Percentiles rank a stretch among this genome's conserved stretches.
Conservation (phyloP, 2,329 filamentous ascomycete genomes). For the Stagonosporopsis tanaceti region DNA sequence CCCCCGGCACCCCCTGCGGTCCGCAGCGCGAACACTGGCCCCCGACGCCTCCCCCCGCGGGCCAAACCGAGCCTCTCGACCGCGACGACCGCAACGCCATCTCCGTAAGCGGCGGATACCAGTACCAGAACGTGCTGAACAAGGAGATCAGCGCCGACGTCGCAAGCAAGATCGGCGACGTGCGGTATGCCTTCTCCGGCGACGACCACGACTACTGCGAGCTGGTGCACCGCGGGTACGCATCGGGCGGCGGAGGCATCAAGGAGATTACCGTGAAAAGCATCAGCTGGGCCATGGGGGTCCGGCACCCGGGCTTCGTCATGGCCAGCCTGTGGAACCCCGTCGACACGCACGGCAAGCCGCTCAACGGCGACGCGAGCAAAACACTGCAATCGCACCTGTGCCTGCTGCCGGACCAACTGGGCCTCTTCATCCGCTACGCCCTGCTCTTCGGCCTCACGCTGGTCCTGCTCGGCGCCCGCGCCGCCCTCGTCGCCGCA, state of each 20-base stretch:
- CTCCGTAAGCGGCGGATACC: slow-evolving; percentile 79
- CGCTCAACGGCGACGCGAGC: slow-evolving; percentile 49
- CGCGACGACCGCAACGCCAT: slow-evolving; percentile 80
- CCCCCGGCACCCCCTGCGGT: slow-evolving; percentile 84
- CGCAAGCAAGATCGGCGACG: slow-evolving; percentile 78
- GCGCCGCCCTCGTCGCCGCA: slow-evolving; percentile 51
- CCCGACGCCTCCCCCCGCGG: slow-evolving; percentile 68
- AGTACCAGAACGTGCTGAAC: slow-evolving; percentile 94
- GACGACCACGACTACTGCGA: slow-evolving; percentile 99
- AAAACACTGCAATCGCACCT: slow-evolving; percentile 84
- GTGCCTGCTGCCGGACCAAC: slow-evolving; percentile 88
- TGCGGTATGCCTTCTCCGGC: slow-evolving; percentile 88
- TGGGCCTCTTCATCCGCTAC: slow-evolving; percentile 85
- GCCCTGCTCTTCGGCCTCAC: slow-evolving; percentile 67
- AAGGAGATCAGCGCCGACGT: slow-evolving; percentile 78
- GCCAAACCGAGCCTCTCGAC: slow-evolving; percentile 62
- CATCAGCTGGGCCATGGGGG: slow-evolving; percentile 95
- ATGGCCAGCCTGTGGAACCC: slow-evolving; percentile 94
- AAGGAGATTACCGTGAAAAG: slow-evolving; percentile 94
- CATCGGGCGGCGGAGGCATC: slow-evolving; percentile 64
- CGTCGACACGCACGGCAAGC: slow-evolving; percentile 64
- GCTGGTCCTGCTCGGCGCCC: slow-evolving; percentile 56
- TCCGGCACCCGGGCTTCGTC: slow-evolving; percentile 84
- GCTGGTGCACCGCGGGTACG: slow-evolving; percentile 75
- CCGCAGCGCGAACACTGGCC: slow-evolving; percentile 85